Evolutionary conservation across 305 asterid species (phyloP), one percentile per base, ranked within the genome.

Genomic region (Fraxinus sp.): DNA sequence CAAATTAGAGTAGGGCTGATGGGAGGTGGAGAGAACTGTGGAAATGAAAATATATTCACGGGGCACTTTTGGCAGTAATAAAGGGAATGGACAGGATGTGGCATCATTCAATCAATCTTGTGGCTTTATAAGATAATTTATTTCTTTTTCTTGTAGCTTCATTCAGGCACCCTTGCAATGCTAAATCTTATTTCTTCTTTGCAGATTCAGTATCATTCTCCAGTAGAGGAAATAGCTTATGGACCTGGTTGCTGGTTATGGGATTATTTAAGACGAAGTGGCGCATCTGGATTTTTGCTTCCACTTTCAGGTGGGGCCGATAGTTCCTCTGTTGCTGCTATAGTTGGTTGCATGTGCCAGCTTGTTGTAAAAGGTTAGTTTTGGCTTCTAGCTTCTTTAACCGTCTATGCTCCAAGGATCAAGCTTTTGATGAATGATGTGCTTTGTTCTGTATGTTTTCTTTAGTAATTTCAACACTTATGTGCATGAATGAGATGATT

Each of bases 291-390:
- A 18, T 93, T 93, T 83, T 83, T 94, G 90, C 98, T 96, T 89
- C 99, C 97, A 85, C 98, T 96, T 83, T 94, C 98, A 16, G 97
- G 99, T 86, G 97, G 98, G 82, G 98, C 98, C 39, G 98, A 96
- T 88, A 96, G 97, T 88, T 94, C 98, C 74, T 90, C 97, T 37
- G 95, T 92, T 79, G 98, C 98, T 75, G 98, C 98, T 78, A 91
- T 93, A 80, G 99, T 96, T 87, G 99, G 99, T 77, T 93, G 97
- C 93, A 94, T 94, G 98, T 94, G 98, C 87, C 98, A 93, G 88
- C 91, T 93, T 84, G 99, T 92, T 37, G 91, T 94, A 75, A 91
- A 93, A 93, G 93, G 99, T 93, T 59, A 49, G 77, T 80, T 86
- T 79, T 81, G 75, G 28, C 55, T 1, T 71, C 8, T 55, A 64